phyloP scores from a whole-genome alignment of 2,329 filamentous ascomycete genomes.

The Penicillium hesseltinei region DNA sequence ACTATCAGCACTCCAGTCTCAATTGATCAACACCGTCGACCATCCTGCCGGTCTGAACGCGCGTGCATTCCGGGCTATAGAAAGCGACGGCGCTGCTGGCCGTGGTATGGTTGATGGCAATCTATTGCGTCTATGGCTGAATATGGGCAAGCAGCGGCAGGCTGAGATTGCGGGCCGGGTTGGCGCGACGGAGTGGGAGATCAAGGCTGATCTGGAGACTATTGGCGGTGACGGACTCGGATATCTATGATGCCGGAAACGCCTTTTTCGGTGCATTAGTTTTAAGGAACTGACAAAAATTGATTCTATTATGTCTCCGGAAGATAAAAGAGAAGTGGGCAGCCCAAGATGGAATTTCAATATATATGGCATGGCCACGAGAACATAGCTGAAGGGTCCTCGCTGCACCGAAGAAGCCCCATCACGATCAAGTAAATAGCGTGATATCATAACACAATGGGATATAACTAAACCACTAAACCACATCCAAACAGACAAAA shows the following conservation, averaged over 20 bases:
- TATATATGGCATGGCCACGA: constrained; percentile 3
- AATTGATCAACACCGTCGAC: constrained; percentile 72
- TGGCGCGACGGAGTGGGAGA: constrained; percentile 64
- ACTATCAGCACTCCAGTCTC: constrained; percentile 75
- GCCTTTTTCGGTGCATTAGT: background rate
- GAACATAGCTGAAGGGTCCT: constrained; percentile 1
- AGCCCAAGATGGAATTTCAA: constrained; percentile 8
- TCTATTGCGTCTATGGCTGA: constrained; percentile 71
- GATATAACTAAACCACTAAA: constrained; percentile 24
- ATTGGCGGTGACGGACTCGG: constrained; percentile 63
- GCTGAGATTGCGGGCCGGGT: constrained; percentile 72
- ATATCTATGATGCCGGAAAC: constrained; percentile 32
- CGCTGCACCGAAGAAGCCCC: background rate
- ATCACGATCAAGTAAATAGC: constrained; percentile 15
- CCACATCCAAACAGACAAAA: background rate
- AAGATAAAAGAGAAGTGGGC: background rate
- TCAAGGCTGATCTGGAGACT: constrained; percentile 67
- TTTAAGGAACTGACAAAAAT: background rate
- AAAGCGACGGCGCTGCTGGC: constrained; percentile 50
- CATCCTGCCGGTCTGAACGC: constrained; percentile 80
- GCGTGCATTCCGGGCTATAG: constrained; percentile 66
- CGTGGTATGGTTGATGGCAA: constrained; percentile 74
- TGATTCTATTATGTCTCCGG: background rate
- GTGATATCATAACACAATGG: constrained; percentile 29
- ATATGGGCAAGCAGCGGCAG: constrained; percentile 68